A percentile compares a stretch with the other conserved stretches of the same genome.
phyloP scores from a whole-genome alignment of 768 basidiomycete species.

The Lentinus brumalis region DNA sequence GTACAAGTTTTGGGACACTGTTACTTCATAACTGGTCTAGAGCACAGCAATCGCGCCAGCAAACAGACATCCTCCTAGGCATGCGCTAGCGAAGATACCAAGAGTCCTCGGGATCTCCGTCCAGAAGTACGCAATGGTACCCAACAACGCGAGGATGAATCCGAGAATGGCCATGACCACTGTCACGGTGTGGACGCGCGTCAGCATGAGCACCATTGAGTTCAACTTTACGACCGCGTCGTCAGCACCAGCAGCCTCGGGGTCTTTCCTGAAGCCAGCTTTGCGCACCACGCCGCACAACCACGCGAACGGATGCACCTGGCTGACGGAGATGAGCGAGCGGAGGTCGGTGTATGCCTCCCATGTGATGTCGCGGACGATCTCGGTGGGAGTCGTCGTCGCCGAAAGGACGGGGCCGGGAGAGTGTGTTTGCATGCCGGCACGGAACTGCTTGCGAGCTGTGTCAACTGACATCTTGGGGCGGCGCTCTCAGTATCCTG shows the following conservation, averaged over 20 bases:
- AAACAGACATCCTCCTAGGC: slow-evolving; percentile 20
- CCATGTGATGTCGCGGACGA: background rate
- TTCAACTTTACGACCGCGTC: slow-evolving; percentile 2
- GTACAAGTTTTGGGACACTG: too few species aligned
- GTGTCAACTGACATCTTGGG: background rate
- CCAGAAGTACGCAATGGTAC: slow-evolving; percentile 28
- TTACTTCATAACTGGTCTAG: background rate
- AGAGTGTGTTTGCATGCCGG: background rate
- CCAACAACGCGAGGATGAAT: slow-evolving; percentile 23
- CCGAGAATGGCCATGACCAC: slow-evolving; percentile 24
- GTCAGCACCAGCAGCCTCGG: background rate
- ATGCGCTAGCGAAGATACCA: slow-evolving; percentile 26
- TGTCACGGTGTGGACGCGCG: slow-evolving; percentile 24
- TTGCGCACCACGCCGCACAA: background rate
- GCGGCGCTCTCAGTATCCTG: background rate
- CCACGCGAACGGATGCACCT: slow-evolving; percentile 17
- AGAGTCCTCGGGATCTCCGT: slow-evolving; percentile 23
- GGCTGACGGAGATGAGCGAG: slow-evolving; percentile 25
- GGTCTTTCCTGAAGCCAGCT: background rate
- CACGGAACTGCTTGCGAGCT: background rate
- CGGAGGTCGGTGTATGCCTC: slow-evolving; percentile 14
- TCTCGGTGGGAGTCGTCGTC: background rate
- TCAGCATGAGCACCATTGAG: slow-evolving; percentile 23
- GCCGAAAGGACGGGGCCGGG: background rate
- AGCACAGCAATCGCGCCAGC: slow-evolving; percentile 1